Evolutionary conservation across 805 yeast species (phyloP), one percentile per base, ranked within the genome.

Genomic region (Candida odintsovae): DNA sequence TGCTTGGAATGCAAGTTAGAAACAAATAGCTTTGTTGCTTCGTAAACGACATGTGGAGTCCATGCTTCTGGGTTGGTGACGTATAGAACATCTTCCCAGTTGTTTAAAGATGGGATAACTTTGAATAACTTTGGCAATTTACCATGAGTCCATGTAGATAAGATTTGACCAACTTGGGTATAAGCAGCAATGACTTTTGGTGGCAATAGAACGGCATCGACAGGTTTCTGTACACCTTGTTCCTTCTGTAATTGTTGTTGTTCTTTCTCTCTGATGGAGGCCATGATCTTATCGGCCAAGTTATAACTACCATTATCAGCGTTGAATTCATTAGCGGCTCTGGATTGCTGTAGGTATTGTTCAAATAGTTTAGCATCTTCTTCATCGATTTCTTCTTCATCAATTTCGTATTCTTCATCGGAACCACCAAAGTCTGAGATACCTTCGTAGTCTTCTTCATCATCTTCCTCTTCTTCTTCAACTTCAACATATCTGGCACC

Each of bases 121-220:
- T 94, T 94, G 73, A 94, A 94, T 29, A 95, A 77, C 60, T 92
- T 90, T n/a, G 99, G 99, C 44, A 94, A 74, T 66, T 90, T 90
- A 42, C 99, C 99, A 59, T 94, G 96, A 36, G 90, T 85, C 80
- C 95, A 94, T 5, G 95, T 81, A 19, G 89, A 76, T 49, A 94
- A 72, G 44, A 92, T 82, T 55, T 82, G 82, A 9, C 98, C 98
- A 40, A 94, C 92, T 61, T 88, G 88, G 41, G 88, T 83, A 64
- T 92, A 94, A 1, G 97, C 98, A 53, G 86, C 90, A 58, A 94
- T 90, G 46, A 94, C 98, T 64, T 94, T 90, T 48, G 97, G 97
- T 7, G 99, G 99, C 49, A 94, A 74, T 56, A 86, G 75, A 4
- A 92, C 97, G 44, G 83, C 88, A 56, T 88, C 92, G 19, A 63